Percentiles rank a stretch among this genome's conserved stretches.
Evolutionary conservation across 257 asterid genomes (phyloP).

Genomic region (Leptodermis oblonga): DNA sequence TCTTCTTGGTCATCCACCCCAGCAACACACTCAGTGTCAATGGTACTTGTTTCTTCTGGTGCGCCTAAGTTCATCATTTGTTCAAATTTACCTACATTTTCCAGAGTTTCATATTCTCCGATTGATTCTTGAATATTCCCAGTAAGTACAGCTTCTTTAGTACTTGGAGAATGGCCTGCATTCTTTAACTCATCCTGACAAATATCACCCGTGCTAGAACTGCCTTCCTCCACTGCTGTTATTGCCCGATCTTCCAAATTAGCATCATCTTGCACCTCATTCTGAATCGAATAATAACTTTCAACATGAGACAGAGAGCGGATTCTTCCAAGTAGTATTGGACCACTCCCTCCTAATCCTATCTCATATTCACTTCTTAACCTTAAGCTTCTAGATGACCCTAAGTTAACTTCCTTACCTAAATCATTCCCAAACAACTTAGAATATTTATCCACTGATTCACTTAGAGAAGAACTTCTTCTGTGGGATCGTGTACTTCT

Average conservation of each 20-base stretch:
- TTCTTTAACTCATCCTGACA: constrained; percentile 17
- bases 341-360: constrained; percentile 25
- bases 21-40: constrained; percentile 14
- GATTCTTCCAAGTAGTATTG: constrained; percentile 36
- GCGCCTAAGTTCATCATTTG: constrained; percentile 14
- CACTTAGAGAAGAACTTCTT: constrained; percentile 58
- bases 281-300: constrained; percentile 26
- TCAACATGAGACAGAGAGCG: constrained; percentile 51
- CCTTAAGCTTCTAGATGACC: constrained; percentile 59
- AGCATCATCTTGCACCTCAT: constrained; percentile 28
- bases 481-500: constrained; percentile 19
- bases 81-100: constrained; percentile 9
- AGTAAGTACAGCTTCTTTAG: constrained; percentile 10
- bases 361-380: constrained; percentile 39
- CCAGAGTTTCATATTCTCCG: constrained; percentile 9
- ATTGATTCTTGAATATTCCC: constrained; percentile 7
- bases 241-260: constrained; percentile 21
- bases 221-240: constrained; percentile 16
- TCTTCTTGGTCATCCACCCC: constrained; percentile 17
- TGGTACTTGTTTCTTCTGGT: constrained; percentile 7
- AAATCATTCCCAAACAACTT: constrained; percentile 39
- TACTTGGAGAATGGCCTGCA: neutral
- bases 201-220: constrained; percentile 12
- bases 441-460: constrained; percentile 54
- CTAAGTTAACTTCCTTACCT: constrained; percentile 29